Base-by-base conservation (phyloP, 345 rosid genomes). In the Citrus unshiu region DNA sequence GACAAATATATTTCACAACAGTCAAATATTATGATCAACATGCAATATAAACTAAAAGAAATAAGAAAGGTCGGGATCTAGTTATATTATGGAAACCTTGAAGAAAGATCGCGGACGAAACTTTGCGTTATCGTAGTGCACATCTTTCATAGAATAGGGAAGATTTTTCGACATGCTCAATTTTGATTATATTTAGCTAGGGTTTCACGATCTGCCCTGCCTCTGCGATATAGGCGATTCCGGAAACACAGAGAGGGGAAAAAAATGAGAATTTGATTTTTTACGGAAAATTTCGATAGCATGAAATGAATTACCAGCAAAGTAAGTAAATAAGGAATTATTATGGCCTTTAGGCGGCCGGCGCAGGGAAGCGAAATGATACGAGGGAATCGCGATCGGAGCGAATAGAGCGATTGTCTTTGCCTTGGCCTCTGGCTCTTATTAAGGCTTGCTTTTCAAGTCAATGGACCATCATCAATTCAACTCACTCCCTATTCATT, bases 81-180 rank as follows among this genome's bases (percentile, higher is more conserved):
- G 61, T 25, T 62, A 16, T 46, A 57, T 30, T 57, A 16, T 37
- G 14, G 5, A 14, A 29, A 94, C 97, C 97, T 93, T 87, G 80
- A 81, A 76, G 76, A 87, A 81, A 77, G 94, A 91, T 74, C 99
- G 95, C 68, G 87, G 95, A 76, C 93, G 94, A 82, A 93, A 94
- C 91, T 96, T 96, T 85, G 95, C 98, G 85, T 94, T 93, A 80
- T 94, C 99, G 87, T 94, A 94, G 79, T 91, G 87, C 51, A 96
- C 81, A 88, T 96, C 98, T 87, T 87, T 93, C 84, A 85, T 81
- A 9, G 99, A 93, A 81, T 90, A 92, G 14, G 98, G 98, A 43
- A 93, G 87, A 39, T 93, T 81, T 54, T 87, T 86, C 85, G 95
- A 89, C 98, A 94, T 94, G 43, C 32, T 88, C 54, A 74, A 72